Evolutionary conservation across 2,329 filamentous ascomycete species (phyloP), one percentile per base, ranked within the genome.

Genomic region (Chrysoporthe puriensis): DNA sequence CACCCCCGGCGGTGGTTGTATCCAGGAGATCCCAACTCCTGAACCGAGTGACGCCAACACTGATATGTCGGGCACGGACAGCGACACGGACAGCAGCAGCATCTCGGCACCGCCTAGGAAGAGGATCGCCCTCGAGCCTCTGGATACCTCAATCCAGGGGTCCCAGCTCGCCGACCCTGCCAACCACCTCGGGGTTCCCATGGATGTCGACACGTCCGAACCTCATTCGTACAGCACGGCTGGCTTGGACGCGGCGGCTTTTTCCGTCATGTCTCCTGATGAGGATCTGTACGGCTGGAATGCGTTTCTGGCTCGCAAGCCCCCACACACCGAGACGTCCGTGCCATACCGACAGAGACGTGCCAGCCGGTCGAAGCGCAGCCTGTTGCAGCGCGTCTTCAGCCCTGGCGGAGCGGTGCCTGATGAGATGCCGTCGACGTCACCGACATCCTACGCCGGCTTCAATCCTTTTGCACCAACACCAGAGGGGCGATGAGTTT

Each of bases 141-240:
- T 64, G 63, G 50, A 70, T 52, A 64, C 67, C 59, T 58, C 64
- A 32, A 64, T 57, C 36, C 67, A 70, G 2, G 64, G 67, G 4
- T 71, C 72, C 21, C 58, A 70, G 8, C 66, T 79, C 18, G 73
- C 71, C 43, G 79, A 80, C 64, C 72, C 79, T 36, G 79, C 74
- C 16, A 73, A 72, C 21, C 72, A 72, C 54, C 70, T 75, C 18
- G 70, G 72, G 8, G 36, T 68, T 8, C 56, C 56, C 13, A 66
- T 70, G 40, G 64, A 66, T 9, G 50, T 52, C 7, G 69, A 66
- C 21, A 54, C 64, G 6, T 61, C 57, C 18, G 70, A 72, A 46
- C 60, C 54, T 11, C 26, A 60, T 62, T 68, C 68, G 26, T 66
- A 58, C 67, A 68, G 70, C 60, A 69, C 68, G 9, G 6, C 72